Evolutionary conservation across 768 basidiomycete genomes (phyloP), one percentile per base, ranked within the genome.

Genomic region (Krasilnikovozyma curviuscula): DNA sequence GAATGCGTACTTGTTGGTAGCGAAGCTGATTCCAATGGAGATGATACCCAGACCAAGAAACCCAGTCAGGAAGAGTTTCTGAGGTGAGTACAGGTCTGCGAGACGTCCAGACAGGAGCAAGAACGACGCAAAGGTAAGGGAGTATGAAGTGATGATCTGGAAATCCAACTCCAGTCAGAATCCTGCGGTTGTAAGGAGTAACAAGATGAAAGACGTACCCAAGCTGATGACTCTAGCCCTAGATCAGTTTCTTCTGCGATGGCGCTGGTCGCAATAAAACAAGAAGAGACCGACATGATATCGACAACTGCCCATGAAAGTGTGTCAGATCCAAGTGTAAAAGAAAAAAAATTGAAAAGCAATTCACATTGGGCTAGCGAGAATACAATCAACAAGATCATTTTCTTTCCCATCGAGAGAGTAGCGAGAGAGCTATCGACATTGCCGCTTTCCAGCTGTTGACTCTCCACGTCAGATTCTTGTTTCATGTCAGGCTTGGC

Each of bases 21-120:
- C 62, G 51, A 76, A 75, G 21, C 73, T 73, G n/a, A 63, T 64
- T 21, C 64, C 64, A 13, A 75, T 52, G 9, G 70, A 67, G 21
- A 72, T 59, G 30, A 71, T 39, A 3, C 71, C 71, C 13, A 77
- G 61, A 3, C 54, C 51, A 19, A 58, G 44, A 21, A 70, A 57
- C 7, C 75, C 73, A 0, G 46, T 43, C 23, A 70, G 53, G 55
- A 74, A 74, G 31, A 65, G 60, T 32, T 53, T 44, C 38, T 14
- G 31, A 32, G 27, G 34, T 19, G 32, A 69, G 46, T 41, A 62
- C n/a, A 61, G 54, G 38, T 62, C 61, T 16, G 59, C 52, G 4
- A 62, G 52, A 25, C 61, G 47, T 0, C 61, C 61, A 50, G 51
- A 59, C 51, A 64, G 49, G 48, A 68, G 60, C n/a, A 67, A 56